A percentile compares a stretch with the other conserved stretches of the same genome.
Conservation (phyloP, 345 rosid genomes). For the Gynandropsis gynandra region DNA sequence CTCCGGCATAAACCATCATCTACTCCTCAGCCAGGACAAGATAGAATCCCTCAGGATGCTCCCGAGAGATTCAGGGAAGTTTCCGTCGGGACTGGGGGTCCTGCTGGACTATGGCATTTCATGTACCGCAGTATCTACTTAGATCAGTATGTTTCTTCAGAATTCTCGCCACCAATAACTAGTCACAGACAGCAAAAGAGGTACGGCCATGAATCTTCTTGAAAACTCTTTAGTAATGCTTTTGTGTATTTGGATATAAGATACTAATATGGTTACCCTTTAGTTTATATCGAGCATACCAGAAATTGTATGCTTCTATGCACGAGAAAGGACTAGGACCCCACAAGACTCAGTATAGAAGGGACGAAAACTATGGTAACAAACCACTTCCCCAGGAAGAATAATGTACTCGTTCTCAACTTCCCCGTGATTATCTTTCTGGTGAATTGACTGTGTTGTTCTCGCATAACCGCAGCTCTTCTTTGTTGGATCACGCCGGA, state of each 20-base stretch:
- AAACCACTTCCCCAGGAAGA: neutral
- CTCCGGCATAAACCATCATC: conserved; percentile 43
- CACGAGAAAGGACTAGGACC: conserved; percentile 76
- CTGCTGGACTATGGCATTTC: conserved; percentile 97
- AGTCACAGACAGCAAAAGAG: conserved; percentile 76
- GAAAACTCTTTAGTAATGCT: too few relatives aligned
- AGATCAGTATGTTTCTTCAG: conserved; percentile 90
- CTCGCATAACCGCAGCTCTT: conserved; percentile 45
- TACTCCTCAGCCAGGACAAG: conserved; percentile 12
- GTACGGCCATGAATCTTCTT: conserved; percentile 26
- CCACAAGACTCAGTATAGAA: conserved; percentile 94
- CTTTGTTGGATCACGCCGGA: conserved; percentile 97
- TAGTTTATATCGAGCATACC: conserved; percentile 95
- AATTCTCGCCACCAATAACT: conserved; percentile 74
- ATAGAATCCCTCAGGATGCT: conserved; percentile 30
- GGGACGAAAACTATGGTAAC: conserved; percentile 87
- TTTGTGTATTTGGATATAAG: too few relatives aligned
- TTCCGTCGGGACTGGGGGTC: conserved; percentile 72
- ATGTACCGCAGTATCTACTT: conserved; percentile 89
- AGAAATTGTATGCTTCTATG: conserved; percentile 80
- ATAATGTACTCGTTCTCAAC: too few relatives aligned
- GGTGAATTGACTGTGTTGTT: conserved; percentile 10
- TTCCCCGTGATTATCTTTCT: neutral
- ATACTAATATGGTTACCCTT: conserved; percentile 21
- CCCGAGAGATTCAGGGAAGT: conserved; percentile 46